Base-by-base conservation (phyloP, 352 stramenopile genomes). In the Bremia lactucae region DNA sequence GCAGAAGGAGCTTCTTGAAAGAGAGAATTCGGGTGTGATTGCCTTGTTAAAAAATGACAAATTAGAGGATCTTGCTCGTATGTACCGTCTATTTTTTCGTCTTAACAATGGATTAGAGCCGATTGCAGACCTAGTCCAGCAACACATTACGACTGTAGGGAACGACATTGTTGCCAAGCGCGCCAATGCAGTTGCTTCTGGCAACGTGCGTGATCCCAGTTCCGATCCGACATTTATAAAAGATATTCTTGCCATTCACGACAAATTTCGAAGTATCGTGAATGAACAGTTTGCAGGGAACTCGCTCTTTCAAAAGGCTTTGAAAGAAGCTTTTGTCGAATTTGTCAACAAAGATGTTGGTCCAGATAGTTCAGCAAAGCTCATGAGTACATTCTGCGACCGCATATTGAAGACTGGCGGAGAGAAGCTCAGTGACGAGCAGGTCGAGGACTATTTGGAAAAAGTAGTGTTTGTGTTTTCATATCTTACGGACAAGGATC, bases 381-480 rank as follows among this genome's bases (percentile, higher is more conserved):
- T 99, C n/a, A 97, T 99, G 86, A 97, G 88, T 49, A 98, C 92
- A 29, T 99, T 98, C 70, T 99, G 95, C 62, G 96, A 99, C 68
- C 85, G 95, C 35, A 97, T 99, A 45, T 72, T 99, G 5, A 99
- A 99, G 72, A 97, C 86, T 40, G 95, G 95, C 24, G 95, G 92
- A 36, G 96, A 99, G 61, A 98, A 98, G 59, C 78, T 99, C 15
- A 97, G 75, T 40, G 96, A 99, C 55, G 76, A 89, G 49, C 83
- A 96, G 52, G 95, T 98, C 15, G 96, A 99, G 55, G 78, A 97
- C 49, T 97, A 90, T 52, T 57, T 99, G 13, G 91, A 98, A 49
- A 96, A 97, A 51, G 93, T 98, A 46, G 96, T 99, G 20, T 95
- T 98, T 54, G 82, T 99, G 15, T 99, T 99, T 55, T 97, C 89